Evolutionary conservation across 139 green algal species (phyloP).

Genomic region (Volvox africanus): DNA sequence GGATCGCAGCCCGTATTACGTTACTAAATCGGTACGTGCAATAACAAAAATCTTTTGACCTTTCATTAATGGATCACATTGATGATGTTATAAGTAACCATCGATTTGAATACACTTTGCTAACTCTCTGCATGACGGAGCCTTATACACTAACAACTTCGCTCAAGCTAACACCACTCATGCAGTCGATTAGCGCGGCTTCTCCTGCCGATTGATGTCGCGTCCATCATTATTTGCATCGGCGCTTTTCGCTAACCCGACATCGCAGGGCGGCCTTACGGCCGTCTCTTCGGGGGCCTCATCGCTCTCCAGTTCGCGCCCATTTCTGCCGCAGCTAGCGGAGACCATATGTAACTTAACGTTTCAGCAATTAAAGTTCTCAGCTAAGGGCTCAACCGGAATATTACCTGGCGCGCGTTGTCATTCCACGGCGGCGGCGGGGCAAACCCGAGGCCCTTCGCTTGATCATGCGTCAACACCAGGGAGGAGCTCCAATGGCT

Average conservation of each 20-base stretch:
- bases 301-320: neutral
- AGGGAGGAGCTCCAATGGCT: neutral
- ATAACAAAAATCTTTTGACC: too few relatives aligned
- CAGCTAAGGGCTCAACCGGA: too few relatives aligned
- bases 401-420: too few relatives aligned
- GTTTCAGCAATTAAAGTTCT: neutral
- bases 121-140: too few relatives aligned
- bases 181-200: neutral
- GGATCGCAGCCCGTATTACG: neutral
- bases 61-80: too few relatives aligned
- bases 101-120: too few relatives aligned
- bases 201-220: neutral
- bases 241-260: neutral
- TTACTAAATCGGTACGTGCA: neutral
- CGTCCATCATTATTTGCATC: neutral
- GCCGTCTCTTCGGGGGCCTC: neutral
- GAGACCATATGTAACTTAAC: neutral
- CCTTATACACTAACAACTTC: neutral
- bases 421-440: too few relatives aligned
- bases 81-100: too few relatives aligned
- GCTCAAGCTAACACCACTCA: neutral
- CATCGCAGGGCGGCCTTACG: neutral
- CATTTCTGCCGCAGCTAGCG: neutral
- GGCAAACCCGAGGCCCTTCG: neutral
- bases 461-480: neutral